These are phyloP conservation scores for Vicia sativa DNA, from an alignment of 306 rosid species.

Conservation along the genomic window DNA sequence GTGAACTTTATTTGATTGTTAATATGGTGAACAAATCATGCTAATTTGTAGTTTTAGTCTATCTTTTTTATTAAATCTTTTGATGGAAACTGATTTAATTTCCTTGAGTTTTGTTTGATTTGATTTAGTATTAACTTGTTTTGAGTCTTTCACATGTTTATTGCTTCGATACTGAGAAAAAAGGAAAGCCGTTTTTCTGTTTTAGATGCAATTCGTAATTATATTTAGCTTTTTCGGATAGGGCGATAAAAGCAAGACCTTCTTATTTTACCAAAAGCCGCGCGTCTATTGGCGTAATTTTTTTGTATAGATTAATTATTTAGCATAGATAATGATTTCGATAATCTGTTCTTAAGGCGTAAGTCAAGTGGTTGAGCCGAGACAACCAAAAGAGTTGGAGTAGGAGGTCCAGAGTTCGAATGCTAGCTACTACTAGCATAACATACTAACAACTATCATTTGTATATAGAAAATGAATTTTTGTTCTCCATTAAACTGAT, in stretches of 20 bases:
- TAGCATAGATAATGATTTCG: constrained; percentile 18
- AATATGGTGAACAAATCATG: background rate
- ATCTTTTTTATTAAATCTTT: background rate
- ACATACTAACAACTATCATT: background rate
- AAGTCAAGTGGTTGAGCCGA: background rate
- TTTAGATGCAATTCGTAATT: constrained; percentile 11
- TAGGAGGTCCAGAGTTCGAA: background rate
- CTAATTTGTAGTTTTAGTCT: constrained; percentile 2
- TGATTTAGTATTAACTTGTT: constrained; percentile 26
- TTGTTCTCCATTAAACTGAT: constrained; percentile 32
- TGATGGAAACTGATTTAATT: constrained; percentile 7
- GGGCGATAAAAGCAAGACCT: background rate
- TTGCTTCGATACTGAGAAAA: constrained; percentile 17
- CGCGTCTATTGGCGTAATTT: background rate
- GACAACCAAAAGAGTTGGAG: background rate
- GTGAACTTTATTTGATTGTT: constrained; percentile 26
- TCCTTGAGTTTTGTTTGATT: constrained; percentile 4
- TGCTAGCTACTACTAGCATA: background rate
- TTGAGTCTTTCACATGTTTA: constrained; percentile 1
- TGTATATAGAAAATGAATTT: background rate
- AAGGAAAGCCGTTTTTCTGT: background rate
- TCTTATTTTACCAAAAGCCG: background rate
- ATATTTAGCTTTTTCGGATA: background rate
- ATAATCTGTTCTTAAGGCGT: background rate
- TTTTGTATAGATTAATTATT: constrained; percentile 3